Conservation (phyloP, 768 basidiomycete species). For the Hericium erinaceus region DNA sequence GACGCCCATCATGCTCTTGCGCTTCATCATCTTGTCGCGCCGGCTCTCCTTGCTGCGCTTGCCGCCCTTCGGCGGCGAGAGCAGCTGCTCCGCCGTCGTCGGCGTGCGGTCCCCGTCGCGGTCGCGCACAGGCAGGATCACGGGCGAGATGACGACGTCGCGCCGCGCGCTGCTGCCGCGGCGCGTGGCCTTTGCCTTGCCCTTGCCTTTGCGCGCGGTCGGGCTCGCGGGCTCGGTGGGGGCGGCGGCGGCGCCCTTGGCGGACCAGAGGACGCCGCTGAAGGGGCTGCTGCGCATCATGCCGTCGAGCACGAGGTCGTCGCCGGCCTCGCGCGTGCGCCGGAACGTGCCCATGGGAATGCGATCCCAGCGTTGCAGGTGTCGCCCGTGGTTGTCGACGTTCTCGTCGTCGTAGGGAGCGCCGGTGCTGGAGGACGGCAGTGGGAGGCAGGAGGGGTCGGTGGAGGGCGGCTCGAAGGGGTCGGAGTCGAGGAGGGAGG, state of each 20-base stretch:
- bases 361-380: slow-evolving; percentile 59
- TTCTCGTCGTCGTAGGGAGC: slow-evolving; percentile 7
- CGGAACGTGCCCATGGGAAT: slow-evolving; percentile 69
- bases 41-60: slow-evolving; percentile 23
- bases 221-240: slow-evolving; percentile 12
- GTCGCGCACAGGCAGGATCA: slow-evolving; percentile 36
- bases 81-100: slow-evolving; percentile 22
- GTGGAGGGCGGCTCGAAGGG: slow-evolving; percentile 17
- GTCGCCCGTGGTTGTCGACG: slow-evolving; percentile 25
- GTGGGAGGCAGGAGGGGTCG: neutral
- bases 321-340: slow-evolving; percentile 38
- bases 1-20: slow-evolving; percentile 39
- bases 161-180: slow-evolving; percentile 21
- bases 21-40: slow-evolving; percentile 47
- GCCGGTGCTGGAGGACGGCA: slow-evolving; percentile 10
- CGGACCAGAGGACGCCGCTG: slow-evolving; percentile 10
- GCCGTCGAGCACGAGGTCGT: slow-evolving; percentile 8
- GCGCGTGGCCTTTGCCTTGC: slow-evolving; percentile 21
- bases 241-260: slow-evolving; percentile 4
- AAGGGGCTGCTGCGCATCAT: slow-evolving; percentile 13
- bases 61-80: slow-evolving; percentile 35
- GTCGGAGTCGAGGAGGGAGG: slow-evolving; percentile 59
- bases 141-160: slow-evolving; percentile 37
- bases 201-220: slow-evolving; percentile 13
- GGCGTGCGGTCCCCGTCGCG: slow-evolving; percentile 49